Evolutionary conservation across 768 basidiomycete genomes (phyloP).

Genomic region (Lactifluus pinguis): DNA sequence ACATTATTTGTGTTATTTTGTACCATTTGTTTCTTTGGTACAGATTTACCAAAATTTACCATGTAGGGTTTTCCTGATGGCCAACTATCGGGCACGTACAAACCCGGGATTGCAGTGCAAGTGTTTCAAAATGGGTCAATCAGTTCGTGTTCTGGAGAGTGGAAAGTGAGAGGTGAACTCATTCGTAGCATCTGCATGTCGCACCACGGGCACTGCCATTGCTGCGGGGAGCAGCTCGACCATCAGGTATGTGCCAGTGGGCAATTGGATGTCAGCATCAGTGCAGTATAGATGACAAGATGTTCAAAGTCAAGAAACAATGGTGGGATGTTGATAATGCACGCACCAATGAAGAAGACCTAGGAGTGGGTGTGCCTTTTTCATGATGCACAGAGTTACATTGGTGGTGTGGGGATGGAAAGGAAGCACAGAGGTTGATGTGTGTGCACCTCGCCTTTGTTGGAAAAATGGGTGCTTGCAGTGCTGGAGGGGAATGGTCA

Average conservation of each 20-base stretch:
- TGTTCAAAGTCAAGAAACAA: constrained; percentile 14
- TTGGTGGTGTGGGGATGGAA: neutral
- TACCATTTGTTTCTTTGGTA: too few relatives aligned
- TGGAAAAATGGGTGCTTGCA: neutral
- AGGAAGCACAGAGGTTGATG: constrained; percentile 8
- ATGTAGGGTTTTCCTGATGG: too few relatives aligned
- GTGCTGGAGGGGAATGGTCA: neutral
- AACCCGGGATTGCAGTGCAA: too few relatives aligned
- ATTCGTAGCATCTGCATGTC: constrained; percentile 46
- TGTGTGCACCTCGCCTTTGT: neutral
- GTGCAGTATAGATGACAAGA: constrained; percentile 26
- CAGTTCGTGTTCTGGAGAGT: too few relatives aligned
- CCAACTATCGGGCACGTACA: too few relatives aligned
- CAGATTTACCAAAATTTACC: too few relatives aligned
- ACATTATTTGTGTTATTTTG: too few relatives aligned
- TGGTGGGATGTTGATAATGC: constrained; percentile 7
- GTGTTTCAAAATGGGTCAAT: too few relatives aligned
- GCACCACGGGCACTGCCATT: constrained; percentile 16
- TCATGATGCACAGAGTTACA: neutral
- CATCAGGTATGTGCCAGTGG: constrained; percentile 23
- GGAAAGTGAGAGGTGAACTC: too few relatives aligned
- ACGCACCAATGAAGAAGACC: neutral
- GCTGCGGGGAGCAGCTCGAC: constrained; percentile 1
- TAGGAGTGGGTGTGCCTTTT: neutral
- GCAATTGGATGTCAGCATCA: constrained; percentile 35